These are phyloP conservation scores for Gryganskiella cystojenkinii DNA, from an alignment of 192 early-diverging fungal species.

Conservation along the genomic window DNA sequence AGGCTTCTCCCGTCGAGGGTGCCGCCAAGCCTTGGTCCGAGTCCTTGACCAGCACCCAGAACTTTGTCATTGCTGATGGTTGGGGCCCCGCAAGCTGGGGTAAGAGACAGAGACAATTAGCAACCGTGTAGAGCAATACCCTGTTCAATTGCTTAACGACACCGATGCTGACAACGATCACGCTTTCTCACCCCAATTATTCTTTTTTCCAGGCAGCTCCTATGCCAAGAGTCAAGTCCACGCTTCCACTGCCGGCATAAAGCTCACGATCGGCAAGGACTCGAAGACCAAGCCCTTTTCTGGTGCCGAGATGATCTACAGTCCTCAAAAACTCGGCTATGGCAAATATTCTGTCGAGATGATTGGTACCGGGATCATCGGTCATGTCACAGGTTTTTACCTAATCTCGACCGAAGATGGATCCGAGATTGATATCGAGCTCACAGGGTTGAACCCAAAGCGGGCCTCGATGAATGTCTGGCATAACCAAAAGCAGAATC, in stretches of 20 bases:
- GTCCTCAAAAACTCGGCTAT: constrained; percentile 1
- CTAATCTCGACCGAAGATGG: constrained; percentile 7
- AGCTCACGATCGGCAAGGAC: constrained; percentile 7
- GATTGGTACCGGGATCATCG: constrained; percentile 9
- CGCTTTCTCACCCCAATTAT: too few relatives aligned
- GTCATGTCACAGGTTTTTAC: constrained; percentile 31
- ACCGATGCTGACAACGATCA: too few relatives aligned
- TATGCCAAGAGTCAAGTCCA: not conserved
- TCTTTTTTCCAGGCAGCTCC: constrained; percentile 3
- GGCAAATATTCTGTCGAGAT: constrained; percentile 34
- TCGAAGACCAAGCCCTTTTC: constrained; percentile 9
- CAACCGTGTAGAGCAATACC: too few relatives aligned
- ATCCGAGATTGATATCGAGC: constrained; percentile 30
- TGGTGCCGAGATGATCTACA: constrained; percentile 22
- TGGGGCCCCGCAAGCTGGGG: constrained; percentile 5
- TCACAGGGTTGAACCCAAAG: constrained; percentile 24
- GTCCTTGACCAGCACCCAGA: not conserved
- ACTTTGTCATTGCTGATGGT: constrained; percentile 21
- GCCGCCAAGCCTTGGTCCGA: not conserved
- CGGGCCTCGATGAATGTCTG: constrained; percentile 26
- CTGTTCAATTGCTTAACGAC: too few relatives aligned
- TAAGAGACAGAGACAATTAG: too few relatives aligned
- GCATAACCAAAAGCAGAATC: constrained; percentile 4
- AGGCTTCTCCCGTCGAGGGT: too few relatives aligned
- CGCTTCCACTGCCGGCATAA: not conserved